phyloP scores from a whole-genome alignment of 768 basidiomycete genomes.

The Crassisporium funariophilum region DNA sequence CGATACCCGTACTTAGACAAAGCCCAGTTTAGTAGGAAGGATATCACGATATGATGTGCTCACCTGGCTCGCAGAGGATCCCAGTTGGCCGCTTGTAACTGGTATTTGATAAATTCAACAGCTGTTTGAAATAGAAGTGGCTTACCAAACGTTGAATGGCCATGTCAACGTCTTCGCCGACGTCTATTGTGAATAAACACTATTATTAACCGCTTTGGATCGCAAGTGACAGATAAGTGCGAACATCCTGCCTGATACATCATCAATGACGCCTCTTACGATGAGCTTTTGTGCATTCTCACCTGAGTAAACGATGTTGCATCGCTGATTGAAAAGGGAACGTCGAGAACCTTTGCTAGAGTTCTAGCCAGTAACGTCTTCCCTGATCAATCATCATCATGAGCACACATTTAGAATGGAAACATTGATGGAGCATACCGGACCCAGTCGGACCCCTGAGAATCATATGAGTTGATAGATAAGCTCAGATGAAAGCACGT shows the following conservation, averaged over 20 bases:
- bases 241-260: slow-evolving; percentile 65
- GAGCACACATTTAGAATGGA: background rate
- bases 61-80: slow-evolving; percentile 87
- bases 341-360: slow-evolving; percentile 87
- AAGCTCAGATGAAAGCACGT: slow-evolving; percentile 22
- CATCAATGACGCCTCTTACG: background rate
- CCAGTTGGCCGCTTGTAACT: slow-evolving; percentile 91
- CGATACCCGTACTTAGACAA: slow-evolving; percentile 75
- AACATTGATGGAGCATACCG: slow-evolving; percentile 41
- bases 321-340: slow-evolving; percentile 92
- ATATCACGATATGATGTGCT: background rate
- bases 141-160: slow-evolving; percentile 81
- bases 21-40: slow-evolving; percentile 1
- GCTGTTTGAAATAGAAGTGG: background rate
- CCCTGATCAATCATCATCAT: slow-evolving; percentile 41
- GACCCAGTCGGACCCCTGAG: slow-evolving; percentile 83
- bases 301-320: slow-evolving; percentile 95
- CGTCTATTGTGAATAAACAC: slow-evolving; percentile 51
- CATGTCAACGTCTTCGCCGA: slow-evolving; percentile 96
- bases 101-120: slow-evolving; percentile 3
- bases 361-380: slow-evolving; percentile 92
- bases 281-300: background rate
- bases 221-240: slow-evolving; percentile 26
- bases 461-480: slow-evolving; percentile 3
- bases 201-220: slow-evolving; percentile 10